These are phyloP conservation scores for Apophysomyces sp. DNA, from an alignment of 371 early-diverging fungal species.

Conservation along the genomic window DNA sequence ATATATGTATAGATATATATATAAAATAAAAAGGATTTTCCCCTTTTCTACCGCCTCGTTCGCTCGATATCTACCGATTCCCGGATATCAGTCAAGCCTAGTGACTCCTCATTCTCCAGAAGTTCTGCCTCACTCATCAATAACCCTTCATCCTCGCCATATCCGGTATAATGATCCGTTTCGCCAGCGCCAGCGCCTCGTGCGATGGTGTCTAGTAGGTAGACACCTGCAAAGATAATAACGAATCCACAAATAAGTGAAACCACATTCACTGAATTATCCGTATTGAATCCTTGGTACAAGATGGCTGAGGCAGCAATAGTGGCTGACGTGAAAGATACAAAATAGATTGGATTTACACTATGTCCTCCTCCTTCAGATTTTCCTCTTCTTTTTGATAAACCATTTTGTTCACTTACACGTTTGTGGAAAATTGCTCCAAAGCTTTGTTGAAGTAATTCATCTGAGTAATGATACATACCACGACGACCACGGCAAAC, in stretches of 20 bases:
- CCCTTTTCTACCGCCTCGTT: neutral
- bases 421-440: slow-evolving; percentile 85
- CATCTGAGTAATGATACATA: slow-evolving; percentile 89
- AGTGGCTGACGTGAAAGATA: slow-evolving; percentile 91
- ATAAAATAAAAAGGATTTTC: neutral
- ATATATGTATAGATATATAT: slow-evolving; percentile 19
- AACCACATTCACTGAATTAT: slow-evolving; percentile 71
- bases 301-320: slow-evolving; percentile 85
- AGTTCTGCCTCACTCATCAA: slow-evolving; percentile 53
- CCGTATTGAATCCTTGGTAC: slow-evolving; percentile 83
- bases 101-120: slow-evolving; percentile 56
- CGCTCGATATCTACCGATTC: slow-evolving; percentile 14
- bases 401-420: slow-evolving; percentile 48
- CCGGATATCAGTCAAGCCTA: slow-evolving; percentile 48
- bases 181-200: slow-evolving; percentile 25
- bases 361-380: too few species aligned
- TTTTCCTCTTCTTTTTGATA: neutral
- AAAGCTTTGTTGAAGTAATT: slow-evolving; percentile 97
- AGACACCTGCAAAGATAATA: slow-evolving; percentile 90
- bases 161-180: slow-evolving; percentile 2
- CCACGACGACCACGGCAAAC: slow-evolving; percentile 76
- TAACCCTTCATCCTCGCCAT: slow-evolving; percentile 23
- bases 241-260: slow-evolving; percentile 87
- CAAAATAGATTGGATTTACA: slow-evolving; percentile 91
- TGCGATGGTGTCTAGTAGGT: slow-evolving; percentile 60